These are phyloP conservation scores for Pugionium cornutum DNA, from an alignment of 345 rosid species.

Conservation along the genomic window DNA sequence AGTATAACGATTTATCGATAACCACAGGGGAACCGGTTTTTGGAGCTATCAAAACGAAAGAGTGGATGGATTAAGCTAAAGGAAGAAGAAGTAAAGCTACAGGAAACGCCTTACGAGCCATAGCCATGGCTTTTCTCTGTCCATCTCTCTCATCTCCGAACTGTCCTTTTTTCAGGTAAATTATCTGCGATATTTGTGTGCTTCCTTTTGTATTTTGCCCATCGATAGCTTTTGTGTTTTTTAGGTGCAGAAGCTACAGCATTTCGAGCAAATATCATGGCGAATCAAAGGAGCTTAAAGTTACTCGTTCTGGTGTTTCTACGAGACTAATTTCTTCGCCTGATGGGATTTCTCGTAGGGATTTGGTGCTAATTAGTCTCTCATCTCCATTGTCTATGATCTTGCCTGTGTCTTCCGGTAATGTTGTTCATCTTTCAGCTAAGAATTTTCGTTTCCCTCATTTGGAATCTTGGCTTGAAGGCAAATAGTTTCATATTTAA, in stretches of 20 bases:
- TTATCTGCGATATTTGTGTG: neutral
- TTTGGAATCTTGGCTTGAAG: too few species aligned
- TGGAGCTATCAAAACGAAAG: conserved; percentile 6
- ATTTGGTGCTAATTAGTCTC: conserved; percentile 61
- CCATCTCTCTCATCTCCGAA: conserved; percentile 39
- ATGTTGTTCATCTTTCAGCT: conserved; percentile 2
- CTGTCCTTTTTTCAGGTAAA: conserved; percentile 43
- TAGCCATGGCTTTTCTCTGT: conserved; percentile 50
- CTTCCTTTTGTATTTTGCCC: neutral
- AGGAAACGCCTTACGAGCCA: conserved; percentile 11
- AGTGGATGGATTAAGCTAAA: conserved; percentile 46
- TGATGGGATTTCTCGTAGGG: conserved; percentile 59
- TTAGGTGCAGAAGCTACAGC: conserved; percentile 42
- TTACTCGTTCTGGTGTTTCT: conserved; percentile 42
- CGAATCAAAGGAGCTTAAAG: conserved; percentile 38
- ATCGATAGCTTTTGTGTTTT: neutral
- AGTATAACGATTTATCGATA: neutral
- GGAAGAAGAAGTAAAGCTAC: conserved; percentile 20
- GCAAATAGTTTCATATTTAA: neutral
- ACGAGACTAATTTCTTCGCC: conserved; percentile 36
- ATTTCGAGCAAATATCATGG: conserved; percentile 46
- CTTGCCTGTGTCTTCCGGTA: conserved; percentile 54
- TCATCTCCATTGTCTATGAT: conserved; percentile 57
- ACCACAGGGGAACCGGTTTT: neutral
- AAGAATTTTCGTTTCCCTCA: neutral